phyloP scores from a whole-genome alignment of 2,329 filamentous ascomycete species.

The Byssochlamys sp. region DNA sequence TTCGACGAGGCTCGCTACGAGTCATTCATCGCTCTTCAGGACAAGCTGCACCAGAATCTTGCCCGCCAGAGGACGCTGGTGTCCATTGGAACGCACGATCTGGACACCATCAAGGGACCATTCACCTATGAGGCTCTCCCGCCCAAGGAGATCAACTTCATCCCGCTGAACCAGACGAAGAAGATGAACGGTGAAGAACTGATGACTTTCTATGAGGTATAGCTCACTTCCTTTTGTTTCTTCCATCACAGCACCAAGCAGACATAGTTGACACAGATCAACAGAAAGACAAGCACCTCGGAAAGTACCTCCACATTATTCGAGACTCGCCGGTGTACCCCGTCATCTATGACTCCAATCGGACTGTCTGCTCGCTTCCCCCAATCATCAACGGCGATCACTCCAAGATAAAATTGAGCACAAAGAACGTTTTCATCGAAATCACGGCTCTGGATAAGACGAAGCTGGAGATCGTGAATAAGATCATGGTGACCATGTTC shows the following conservation, averaged over 20 bases:
- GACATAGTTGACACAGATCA: conserved; percentile 9
- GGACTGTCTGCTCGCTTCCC: conserved; percentile 79
- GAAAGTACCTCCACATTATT: conserved; percentile 87
- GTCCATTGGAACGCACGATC: conserved; percentile 93
- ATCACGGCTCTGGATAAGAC: conserved; percentile 92
- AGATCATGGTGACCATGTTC: conserved; percentile 97
- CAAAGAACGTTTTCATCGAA: conserved; percentile 91
- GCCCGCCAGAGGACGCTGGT: conserved; percentile 86
- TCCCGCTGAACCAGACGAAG: conserved; percentile 81
- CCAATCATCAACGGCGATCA: conserved; percentile 97
- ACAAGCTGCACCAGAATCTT: conserved; percentile 94
- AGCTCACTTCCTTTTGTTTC: conserved; percentile 4
- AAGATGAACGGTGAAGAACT: conserved; percentile 78
- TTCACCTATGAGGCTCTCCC: conserved; percentile 92
- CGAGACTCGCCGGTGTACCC: conserved; percentile 88
- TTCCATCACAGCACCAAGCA: conserved; percentile 2
- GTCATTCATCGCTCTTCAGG: conserved; percentile 93
- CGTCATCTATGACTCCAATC: conserved; percentile 84
- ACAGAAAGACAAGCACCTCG: conserved; percentile 79
- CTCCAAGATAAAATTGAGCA: conserved; percentile 87
- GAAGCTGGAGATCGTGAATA: conserved; percentile 89
- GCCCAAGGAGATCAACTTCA: conserved; percentile 86
- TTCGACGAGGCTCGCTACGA: conserved; percentile 89
- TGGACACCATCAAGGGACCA: conserved; percentile 84
- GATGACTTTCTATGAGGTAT: conserved; percentile 79